A percentile compares a stretch with the other conserved stretches of the same genome.
phyloP scores from a whole-genome alignment of 1,139 yeast species.

The Taphrina pruni region DNA sequence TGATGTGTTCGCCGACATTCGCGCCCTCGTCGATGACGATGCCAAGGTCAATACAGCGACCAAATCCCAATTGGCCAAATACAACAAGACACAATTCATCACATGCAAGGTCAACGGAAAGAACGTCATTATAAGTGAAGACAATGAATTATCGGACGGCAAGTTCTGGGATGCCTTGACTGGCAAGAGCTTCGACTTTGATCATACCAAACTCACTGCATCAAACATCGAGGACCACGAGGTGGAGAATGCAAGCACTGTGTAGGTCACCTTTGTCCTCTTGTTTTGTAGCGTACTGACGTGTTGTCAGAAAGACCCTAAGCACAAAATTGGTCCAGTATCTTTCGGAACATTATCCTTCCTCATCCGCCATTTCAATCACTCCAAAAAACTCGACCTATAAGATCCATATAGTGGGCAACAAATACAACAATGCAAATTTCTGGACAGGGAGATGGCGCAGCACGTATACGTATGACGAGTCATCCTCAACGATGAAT shows the following conservation, averaged over 20 bases:
- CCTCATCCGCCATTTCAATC: constrained; percentile 56
- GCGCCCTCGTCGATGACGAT: constrained; percentile 52
- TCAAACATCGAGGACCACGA: constrained; percentile 9
- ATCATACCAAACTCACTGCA: constrained; percentile 56
- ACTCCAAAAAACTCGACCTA: constrained; percentile 59
- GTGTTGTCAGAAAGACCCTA: neutral
- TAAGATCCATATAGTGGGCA: constrained; percentile 69
- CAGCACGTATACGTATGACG: constrained; percentile 63
- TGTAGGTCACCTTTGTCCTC: neutral
- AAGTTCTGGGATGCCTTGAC: constrained; percentile 59
- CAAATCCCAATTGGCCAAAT: constrained; percentile 54
- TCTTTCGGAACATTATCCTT: constrained; percentile 57
- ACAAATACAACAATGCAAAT: constrained; percentile 73
- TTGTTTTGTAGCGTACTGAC: neutral
- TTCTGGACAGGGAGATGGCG: constrained; percentile 91
- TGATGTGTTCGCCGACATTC: constrained; percentile 50
- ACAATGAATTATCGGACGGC: constrained; percentile 57
- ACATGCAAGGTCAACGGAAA: constrained; percentile 53
- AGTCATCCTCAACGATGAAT: constrained; percentile 52
- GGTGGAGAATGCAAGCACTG: constrained; percentile 5
- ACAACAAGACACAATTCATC: constrained; percentile 57
- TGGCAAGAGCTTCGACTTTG: constrained; percentile 65
- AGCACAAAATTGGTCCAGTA: constrained; percentile 50
- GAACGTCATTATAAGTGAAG: constrained; percentile 56
- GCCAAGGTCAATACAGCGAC: constrained; percentile 49